Evolutionary conservation across 805 yeast genomes (phyloP), one percentile per base, ranked within the genome.

Genomic region (Kodamaea nitidulidarum): DNA sequence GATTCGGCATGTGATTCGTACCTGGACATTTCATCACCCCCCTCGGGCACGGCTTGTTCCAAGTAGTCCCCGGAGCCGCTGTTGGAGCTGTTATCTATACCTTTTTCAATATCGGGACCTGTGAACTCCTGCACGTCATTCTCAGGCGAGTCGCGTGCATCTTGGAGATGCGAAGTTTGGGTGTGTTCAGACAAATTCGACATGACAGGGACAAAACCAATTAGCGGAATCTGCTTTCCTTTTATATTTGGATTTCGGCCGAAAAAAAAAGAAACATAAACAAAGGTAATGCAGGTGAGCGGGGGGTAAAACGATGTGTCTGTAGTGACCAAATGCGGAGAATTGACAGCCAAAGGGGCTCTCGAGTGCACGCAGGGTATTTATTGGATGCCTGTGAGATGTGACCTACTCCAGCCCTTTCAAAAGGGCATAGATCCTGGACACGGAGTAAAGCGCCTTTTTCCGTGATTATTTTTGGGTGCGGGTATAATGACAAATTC

Each of bases 1-100:
- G 52, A 49, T 4, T 44, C 35, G 11, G 44, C 55, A 40, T 49
- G 49, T 17, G 56, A 40, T 34, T 57, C 62, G 32, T 51, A 49
- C 30, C 61, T 43, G 16, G 51, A 34, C 32, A 58, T 41, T 32
- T 56, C 61, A 35, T 53, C 56, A 6, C 49, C 55, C 12, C 43
- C 49, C 2, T 40, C 46, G 7, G 40, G 45, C 11, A 39, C 42
- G 11, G 27, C 36, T 8, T 38, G 43, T 4, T 42, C 42, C 10
- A 35, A 31, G 12, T 16, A 30, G 14, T 24, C 28, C 15, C 18
- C 42, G 18, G 26, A 12, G 3, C 14, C 38, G 12, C 18, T 25
- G 15, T 15, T 25, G 5, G 15, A 29, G 32, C 38, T 28, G 20
- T 15, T 17, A 15, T 28, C 31, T 15, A 14, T 7, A 9, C 41